Evolutionary conservation across 2,329 filamentous ascomycete genomes (phyloP), one percentile per base, ranked within the genome.

Genomic region (Cordyceps pruinosa): DNA sequence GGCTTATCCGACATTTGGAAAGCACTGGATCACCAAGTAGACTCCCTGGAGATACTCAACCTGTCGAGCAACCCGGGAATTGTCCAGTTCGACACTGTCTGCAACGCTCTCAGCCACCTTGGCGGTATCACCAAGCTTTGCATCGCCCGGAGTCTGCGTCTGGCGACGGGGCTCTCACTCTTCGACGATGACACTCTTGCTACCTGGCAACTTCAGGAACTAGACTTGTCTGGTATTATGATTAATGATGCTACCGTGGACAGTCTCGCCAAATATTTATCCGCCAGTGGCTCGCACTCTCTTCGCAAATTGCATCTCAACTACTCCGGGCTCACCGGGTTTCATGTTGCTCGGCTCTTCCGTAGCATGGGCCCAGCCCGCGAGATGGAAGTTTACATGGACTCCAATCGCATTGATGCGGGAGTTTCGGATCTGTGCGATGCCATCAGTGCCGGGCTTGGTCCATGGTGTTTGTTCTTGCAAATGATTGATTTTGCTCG

Each of bases 401-500:
- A 75, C 61, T 76, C 75, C 30, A 83, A 82, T 61, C 77, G 75
- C 2, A 68, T 84, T 4, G 81, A 83, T 58, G 70, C 73, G 12
- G 79, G 76, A 2, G 76, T 82, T 30, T 77, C 76, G 19, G 73
- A 79, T 52, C 68, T 83, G 56, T 78, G 77, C 23, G 69, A 72
- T 21, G 75, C 77, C 8, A 74, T 84, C 26, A 68, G 72, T 1
- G 68, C 70, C 53, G 76, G 75, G 15, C 74, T 75, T 60, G 77
- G 77, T 1, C 79, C 79, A 0, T 76, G 72, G 59, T 76, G 73
- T 25, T 68, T 83, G 23, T 77, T 78, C 60, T 67, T 82, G 59
- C 77, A 82, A 60, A 82, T 83, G 79, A 70, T 82, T n/a, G 79
- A 83, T 59, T 82, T 83, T 61, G 70, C 72, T 21, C 68, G 76